Percentiles rank a stretch among this genome's conserved stretches.
Evolutionary conservation across 192 early-diverging fungal genomes (phyloP).

Genomic region (Chytriomyces sp.): DNA sequence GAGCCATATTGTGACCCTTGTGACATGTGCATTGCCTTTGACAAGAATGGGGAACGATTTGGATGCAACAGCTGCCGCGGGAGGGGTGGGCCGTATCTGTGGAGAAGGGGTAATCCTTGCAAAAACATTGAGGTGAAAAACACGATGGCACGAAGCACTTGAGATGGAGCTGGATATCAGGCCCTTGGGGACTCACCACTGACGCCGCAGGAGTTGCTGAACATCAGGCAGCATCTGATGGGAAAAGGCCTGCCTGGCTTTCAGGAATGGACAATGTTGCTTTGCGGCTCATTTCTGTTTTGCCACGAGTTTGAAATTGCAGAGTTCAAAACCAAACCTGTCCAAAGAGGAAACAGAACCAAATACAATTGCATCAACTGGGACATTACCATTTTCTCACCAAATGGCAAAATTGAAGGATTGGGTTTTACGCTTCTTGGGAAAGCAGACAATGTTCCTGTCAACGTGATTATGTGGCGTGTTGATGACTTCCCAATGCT

Average conservation of each 20-base stretch:
- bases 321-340: background rate
- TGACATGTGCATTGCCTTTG: background rate
- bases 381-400: constrained; percentile 8
- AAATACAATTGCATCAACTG: background rate
- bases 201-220: background rate
- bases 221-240: constrained; percentile 1
- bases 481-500: too few relatives aligned
- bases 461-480: too few relatives aligned
- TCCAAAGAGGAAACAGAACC: background rate
- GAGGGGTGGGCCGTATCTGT: background rate
- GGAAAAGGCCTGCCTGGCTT: background rate
- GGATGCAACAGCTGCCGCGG: background rate
- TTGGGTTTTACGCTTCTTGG: too few relatives aligned
- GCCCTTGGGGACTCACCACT: background rate
- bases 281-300: background rate
- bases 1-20: constrained; percentile 1
- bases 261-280: background rate
- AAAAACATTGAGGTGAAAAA: background rate
- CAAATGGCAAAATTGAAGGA: too few relatives aligned
- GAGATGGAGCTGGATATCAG: background rate
- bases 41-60: background rate
- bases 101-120: background rate
- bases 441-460: too few relatives aligned
- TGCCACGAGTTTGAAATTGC: too few relatives aligned
- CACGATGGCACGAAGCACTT: background rate